phyloP scores from a whole-genome alignment of 306 rosid species.

The Castanea crenata region DNA sequence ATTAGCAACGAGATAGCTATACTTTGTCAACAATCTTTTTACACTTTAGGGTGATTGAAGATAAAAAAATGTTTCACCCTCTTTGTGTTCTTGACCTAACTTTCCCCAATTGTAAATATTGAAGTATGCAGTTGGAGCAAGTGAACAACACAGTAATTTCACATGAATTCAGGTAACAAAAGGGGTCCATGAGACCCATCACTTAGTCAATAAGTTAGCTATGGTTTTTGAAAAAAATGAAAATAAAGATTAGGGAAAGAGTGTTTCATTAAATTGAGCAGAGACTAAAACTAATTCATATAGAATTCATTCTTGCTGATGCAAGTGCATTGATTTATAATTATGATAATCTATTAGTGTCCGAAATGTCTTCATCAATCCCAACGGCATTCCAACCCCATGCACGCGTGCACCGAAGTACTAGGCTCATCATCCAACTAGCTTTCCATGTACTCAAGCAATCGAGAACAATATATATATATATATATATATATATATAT shows the following conservation, averaged over 20 bases:
- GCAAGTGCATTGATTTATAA: neutral
- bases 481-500: too few relatives aligned
- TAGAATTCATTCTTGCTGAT: slow-evolving; percentile 24
- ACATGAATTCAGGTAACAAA: neutral
- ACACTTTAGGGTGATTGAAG: neutral
- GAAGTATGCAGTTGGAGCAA: neutral
- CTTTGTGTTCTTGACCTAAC: slow-evolving; percentile 36
- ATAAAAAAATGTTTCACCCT: slow-evolving; percentile 24
- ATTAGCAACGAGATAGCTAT: slow-evolving; percentile 1
- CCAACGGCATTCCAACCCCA: slow-evolving; percentile 15
- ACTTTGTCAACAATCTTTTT: slow-evolving; percentile 36
- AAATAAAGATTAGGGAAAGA: neutral
- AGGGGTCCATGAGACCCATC: too few relatives aligned
- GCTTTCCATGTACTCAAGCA: neutral
- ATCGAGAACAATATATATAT: too few relatives aligned
- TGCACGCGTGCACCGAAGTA: slow-evolving; percentile 19
- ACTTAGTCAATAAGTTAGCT: neutral
- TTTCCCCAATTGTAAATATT: neutral
- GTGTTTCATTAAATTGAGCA: slow-evolving; percentile 20
- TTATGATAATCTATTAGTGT: neutral
- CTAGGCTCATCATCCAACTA: slow-evolving; percentile 15
- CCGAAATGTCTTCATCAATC: slow-evolving; percentile 20
- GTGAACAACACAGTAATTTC: neutral
- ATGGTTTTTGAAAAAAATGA: neutral
- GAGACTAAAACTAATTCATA: neutral